Base-by-base conservation (phyloP, 148 eudicot genomes). In the Fagopyrum tataricum region DNA sequence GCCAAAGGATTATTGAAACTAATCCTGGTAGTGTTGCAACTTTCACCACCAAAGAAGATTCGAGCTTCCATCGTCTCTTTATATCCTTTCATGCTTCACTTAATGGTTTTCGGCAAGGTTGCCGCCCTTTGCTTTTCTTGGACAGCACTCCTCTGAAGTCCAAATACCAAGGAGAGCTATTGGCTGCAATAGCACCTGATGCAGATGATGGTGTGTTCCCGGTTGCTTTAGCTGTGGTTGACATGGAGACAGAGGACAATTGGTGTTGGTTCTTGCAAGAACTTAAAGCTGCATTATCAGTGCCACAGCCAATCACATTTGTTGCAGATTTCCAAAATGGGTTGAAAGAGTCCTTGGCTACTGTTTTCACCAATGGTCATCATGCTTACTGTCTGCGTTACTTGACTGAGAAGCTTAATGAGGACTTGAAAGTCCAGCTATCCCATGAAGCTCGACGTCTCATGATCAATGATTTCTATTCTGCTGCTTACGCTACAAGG, bases 381-480 rank as follows among this genome's bases (percentile, higher is more conserved):
- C 89, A 88, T 79, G 79, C 83, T 47, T 85, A 81, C 76, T 85
- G 91, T 75, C 80, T 88, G 21, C 81, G 82, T 21, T 80, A 82
- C 76, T 72, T 88, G 73, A 84, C 85, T 43, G 91, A 88, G 71
- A 85, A 85, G 77, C 82, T 88, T 4, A 81, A 85, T 67, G 79
- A 78, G 59, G 91, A 85, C 56, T 79, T 88, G 52, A 82, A 84
- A 73, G 87, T 78, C 20, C 81, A 78, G 55, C 78, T 85, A 52
- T 83, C 91, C 26, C 87, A 85, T 79, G 89, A 88, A 71, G 87
- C 87, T 14, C 80, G 85, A 70, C 87, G 91, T 55, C 85, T 85
- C 66, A 75, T 88, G 87, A 78, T 84, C 77, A 81, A 82, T 52
- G 91, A 87, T 76, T 76, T 87, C 39, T 82, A 78, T 77, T 81